phyloP scores from a whole-genome alignment of 2,329 filamentous ascomycete genomes.

The Arthrobotrys conoides region DNA sequence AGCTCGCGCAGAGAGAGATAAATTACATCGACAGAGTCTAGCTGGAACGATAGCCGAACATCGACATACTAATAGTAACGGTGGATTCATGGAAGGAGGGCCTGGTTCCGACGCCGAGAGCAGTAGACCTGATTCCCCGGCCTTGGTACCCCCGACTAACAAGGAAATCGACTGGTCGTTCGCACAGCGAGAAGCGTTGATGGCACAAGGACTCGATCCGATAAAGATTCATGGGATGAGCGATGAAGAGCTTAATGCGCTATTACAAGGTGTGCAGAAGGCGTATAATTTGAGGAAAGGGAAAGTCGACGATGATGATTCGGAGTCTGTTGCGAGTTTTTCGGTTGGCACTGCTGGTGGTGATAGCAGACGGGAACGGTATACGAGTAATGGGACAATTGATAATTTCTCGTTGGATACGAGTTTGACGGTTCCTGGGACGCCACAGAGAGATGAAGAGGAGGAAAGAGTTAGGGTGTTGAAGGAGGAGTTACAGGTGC shows the following conservation, averaged over 20 bases:
- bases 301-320: slow-evolving; percentile 81
- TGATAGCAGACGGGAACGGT: slow-evolving; percentile 79
- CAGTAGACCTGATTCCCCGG: slow-evolving; percentile 84
- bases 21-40: slow-evolving; percentile 77
- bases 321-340: slow-evolving; percentile 89
- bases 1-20: slow-evolving; percentile 85
- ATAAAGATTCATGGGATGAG: slow-evolving; percentile 91
- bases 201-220: slow-evolving; percentile 83
- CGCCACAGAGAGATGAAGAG: slow-evolving; percentile 82
- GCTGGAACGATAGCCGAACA: slow-evolving; percentile 70
- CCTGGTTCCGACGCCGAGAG: slow-evolving; percentile 79
- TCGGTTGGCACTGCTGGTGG: slow-evolving; percentile 70
- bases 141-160: slow-evolving; percentile 75
- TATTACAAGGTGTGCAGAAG: slow-evolving; percentile 95
- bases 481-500: slow-evolving; percentile 84
- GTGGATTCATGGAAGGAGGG: slow-evolving; percentile 62
- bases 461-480: slow-evolving; percentile 80
- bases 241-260: slow-evolving; percentile 91
- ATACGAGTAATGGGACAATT: slow-evolving; percentile 91
- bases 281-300: slow-evolving; percentile 82
- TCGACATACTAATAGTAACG: slow-evolving; percentile 75
- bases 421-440: slow-evolving; percentile 92
- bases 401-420: slow-evolving; percentile 98
- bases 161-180: slow-evolving; percentile 95
- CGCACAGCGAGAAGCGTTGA: slow-evolving; percentile 84